Evolutionary conservation across 2,329 filamentous ascomycete species (phyloP), one percentile per base, ranked within the genome.

Genomic region (Saccharata proteae): DNA sequence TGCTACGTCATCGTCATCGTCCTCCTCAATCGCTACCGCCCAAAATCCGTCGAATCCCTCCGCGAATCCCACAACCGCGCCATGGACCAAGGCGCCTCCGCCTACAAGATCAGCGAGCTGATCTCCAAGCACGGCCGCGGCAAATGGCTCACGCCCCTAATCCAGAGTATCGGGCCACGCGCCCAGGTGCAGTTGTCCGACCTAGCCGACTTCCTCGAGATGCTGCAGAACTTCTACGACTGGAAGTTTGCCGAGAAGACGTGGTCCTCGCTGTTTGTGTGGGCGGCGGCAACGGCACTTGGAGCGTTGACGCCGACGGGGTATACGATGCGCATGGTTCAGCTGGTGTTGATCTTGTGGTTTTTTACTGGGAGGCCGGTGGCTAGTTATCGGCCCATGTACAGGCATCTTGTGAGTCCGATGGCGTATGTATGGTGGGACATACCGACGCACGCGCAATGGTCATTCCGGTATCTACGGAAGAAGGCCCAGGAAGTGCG

Each of bases 341-440:
- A n/a, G 19, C n/a, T 21, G 19, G n/a, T 21, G 19, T 21, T 21
- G 7, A 21, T 21, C 7, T 21, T 21, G 7, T 21, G 19, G 19
- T 21, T 21, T 21, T 21, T 21, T n/a, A 21, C 19, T 21, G 19
- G n/a, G 19, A 21, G n/a, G n/a, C n/a, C n/a, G n/a, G n/a, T n/a
- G n/a, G n/a, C n/a, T n/a, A n/a, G n/a, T n/a, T n/a, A n/a, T n/a
- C n/a, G n/a, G n/a, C n/a, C n/a, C n/a, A n/a, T n/a, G n/a, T n/a
- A n/a, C 37, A 40, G 56, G 16, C 46, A 49, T 28, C 36, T 56
- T 3, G 47, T 56, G 16, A 50, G 47, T 22, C 49, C 50, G 2
- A 40, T 56, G 15, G 46, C 48, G 26, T 59, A 52, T 48, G 40
- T 50, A 4, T 49, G 56, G 24, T 58, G 54, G 55, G 51, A 52